Percentiles rank a stretch among this genome's conserved stretches.
These are phyloP conservation scores for Arthroderma sp. DNA, from an alignment of 2,329 filamentous ascomycete genomes.

Conservation along the genomic window DNA sequence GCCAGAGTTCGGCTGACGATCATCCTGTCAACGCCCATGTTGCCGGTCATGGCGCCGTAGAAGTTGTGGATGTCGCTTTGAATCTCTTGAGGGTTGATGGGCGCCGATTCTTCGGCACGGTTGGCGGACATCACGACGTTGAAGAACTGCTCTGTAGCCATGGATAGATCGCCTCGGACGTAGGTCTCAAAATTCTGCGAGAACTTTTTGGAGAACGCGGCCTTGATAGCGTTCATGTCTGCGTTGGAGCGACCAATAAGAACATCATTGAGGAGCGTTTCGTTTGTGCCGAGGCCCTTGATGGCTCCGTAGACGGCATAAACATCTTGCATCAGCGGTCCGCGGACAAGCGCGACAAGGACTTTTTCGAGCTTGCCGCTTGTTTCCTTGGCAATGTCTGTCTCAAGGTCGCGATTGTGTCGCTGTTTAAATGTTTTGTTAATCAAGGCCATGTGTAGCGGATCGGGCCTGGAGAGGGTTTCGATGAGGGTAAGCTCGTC, in stretches of 20 bases:
- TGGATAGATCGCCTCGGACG: constrained; percentile 65
- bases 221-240: constrained; percentile 76
- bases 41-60: constrained; percentile 51
- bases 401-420: constrained; percentile 53
- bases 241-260: constrained; percentile 73
- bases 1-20: constrained; percentile 68
- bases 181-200: constrained; percentile 54
- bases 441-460: constrained; percentile 55
- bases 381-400: constrained; percentile 61
- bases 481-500: constrained; percentile 61
- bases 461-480: constrained; percentile 54
- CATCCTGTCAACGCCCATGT: constrained; percentile 55
- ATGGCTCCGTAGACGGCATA: constrained; percentile 58
- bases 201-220: constrained; percentile 57
- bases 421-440: constrained; percentile 48
- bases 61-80: constrained; percentile 65
- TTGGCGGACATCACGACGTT: constrained; percentile 63
- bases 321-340: constrained; percentile 67
- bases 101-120: constrained; percentile 63
- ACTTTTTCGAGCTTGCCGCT: constrained; percentile 57
- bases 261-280: constrained; percentile 72
- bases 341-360: constrained; percentile 56
- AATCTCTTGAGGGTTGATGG: constrained; percentile 58
- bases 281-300: constrained; percentile 72
- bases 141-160: constrained; percentile 79